Evolutionary conservation across 805 yeast species (phyloP).

Genomic region (Nakazawaea wickerhamii): DNA sequence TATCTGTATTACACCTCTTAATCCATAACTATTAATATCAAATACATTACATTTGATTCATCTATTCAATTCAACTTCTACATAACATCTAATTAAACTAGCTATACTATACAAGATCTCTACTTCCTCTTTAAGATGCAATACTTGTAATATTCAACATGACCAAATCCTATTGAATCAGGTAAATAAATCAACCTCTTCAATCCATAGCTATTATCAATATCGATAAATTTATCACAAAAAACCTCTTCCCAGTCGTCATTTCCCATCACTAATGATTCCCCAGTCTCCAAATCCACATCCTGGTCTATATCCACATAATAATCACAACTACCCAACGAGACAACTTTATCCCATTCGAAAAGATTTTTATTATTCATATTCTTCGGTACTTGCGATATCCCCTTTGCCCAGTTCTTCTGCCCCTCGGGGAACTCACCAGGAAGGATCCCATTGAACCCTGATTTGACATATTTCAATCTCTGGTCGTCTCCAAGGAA

Average conservation of each 20-base stretch:
- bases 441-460: conserved; percentile 84
- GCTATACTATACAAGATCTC: background rate
- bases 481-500: conserved; percentile 64
- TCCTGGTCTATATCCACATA: conserved; percentile 58
- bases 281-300: conserved; percentile 40
- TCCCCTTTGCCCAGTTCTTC: conserved; percentile 22
- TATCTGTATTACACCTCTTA: too few species aligned
- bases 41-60: too few species aligned
- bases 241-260: conserved; percentile 42
- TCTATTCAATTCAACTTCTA: too few species aligned
- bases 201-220: conserved; percentile 46
- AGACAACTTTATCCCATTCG: conserved; percentile 51
- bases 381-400: conserved; percentile 48
- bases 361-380: conserved; percentile 75
- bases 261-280: conserved; percentile 23
- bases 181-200: conserved; percentile 55
- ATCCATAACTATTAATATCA: too few species aligned
- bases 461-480: conserved; percentile 63
- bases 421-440: conserved; percentile 63
- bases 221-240: conserved; percentile 49
- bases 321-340: conserved; percentile 55
- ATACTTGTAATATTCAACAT: conserved; percentile 43
- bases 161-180: conserved; percentile 17
- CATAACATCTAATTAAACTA: too few species aligned
- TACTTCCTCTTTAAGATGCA: conserved; percentile 35